These are phyloP conservation scores for Acmispon strigosus DNA, from an alignment of 306 rosid genomes.

Conservation along the genomic window DNA sequence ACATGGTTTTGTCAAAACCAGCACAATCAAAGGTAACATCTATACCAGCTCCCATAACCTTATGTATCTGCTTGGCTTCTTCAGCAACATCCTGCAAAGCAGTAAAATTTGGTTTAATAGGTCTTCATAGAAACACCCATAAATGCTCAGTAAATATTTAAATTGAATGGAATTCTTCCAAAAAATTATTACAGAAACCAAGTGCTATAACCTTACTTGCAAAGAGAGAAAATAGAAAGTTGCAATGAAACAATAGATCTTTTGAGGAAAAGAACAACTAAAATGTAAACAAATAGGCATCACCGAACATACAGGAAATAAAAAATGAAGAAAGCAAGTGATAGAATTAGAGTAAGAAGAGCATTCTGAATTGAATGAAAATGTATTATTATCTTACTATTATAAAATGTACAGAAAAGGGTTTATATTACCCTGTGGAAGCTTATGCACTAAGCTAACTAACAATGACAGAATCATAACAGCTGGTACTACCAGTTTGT, in stretches of 20 bases:
- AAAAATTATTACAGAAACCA: neutral
- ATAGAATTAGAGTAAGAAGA: too few relatives aligned
- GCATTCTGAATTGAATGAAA: too few relatives aligned
- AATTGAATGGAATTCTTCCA: neutral
- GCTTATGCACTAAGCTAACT: too few relatives aligned
- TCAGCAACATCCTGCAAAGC: conserved; percentile 51
- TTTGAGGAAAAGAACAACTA: neutral
- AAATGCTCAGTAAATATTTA: neutral
- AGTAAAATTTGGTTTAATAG: neutral
- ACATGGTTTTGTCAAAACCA: conserved; percentile 83
- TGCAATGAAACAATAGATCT: neutral
- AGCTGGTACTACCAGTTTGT: too few relatives aligned
- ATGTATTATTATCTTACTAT: too few relatives aligned
- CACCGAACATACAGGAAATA: neutral
- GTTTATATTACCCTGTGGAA: too few relatives aligned
- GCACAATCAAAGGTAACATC: conserved; percentile 82
- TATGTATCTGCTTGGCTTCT: conserved; percentile 52
- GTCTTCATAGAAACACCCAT: neutral
- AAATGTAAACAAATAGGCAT: neutral
- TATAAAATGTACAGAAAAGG: too few relatives aligned
- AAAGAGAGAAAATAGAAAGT: neutral
- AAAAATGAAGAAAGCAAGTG: neutral
- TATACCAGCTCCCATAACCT: conserved; percentile 49
- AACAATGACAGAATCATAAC: too few relatives aligned
- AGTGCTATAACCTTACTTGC: neutral